Evolutionary conservation across 192 early-diverging fungal genomes (phyloP), one percentile per base, ranked within the genome.

Genomic region (Linnemannia zychae): DNA sequence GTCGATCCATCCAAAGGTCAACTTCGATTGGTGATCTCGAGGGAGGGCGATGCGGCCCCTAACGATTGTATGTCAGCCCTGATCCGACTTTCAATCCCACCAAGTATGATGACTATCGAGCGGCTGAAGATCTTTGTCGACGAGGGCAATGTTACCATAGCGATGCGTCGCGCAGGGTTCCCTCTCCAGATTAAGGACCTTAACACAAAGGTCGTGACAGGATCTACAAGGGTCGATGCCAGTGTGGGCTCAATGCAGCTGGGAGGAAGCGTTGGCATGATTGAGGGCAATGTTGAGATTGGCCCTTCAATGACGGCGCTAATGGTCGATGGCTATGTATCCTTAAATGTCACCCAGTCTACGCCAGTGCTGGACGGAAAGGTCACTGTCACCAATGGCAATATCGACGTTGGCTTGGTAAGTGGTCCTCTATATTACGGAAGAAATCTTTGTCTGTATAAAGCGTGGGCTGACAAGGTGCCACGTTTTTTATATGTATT

Each of bases 341-440:
- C 57, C 28, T 13, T 63, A 11, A 63, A 63, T 63, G 57, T 63
- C 12, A 12, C 28, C 28, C 57, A 63, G 28, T 63, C 57, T 12
- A 63, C 57, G 1, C 2, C 24, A 12, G 11, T 31, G 9, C 15
- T 63, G 57, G 28, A 9, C 3, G 57, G 57, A 9, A 63, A 63
- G 28, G 11, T 63, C 28, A 31, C 0, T 63, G 57, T 63, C 31
- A 63, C 57, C 1, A 63, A 63, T 28, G 57, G 57, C 13, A 33
- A 63, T 12, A 63, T 63, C 31, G 57, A 63, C 28, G 57, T 63
- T 63, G 57, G 57, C 57, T 33, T 63, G 57, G 57, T 63, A 31
- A 24, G 57, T 33, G 3, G 28, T 15, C 24, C 7, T 12, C 31
- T 11, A 13, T 2, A 31, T n/a, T 9, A 3, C 2, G 24, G 12